Evolutionary conservation across 495 filamentous ascomycete genomes (phyloP), one percentile per base, ranked within the genome.

Genomic region (Penicillium antarcticum): DNA sequence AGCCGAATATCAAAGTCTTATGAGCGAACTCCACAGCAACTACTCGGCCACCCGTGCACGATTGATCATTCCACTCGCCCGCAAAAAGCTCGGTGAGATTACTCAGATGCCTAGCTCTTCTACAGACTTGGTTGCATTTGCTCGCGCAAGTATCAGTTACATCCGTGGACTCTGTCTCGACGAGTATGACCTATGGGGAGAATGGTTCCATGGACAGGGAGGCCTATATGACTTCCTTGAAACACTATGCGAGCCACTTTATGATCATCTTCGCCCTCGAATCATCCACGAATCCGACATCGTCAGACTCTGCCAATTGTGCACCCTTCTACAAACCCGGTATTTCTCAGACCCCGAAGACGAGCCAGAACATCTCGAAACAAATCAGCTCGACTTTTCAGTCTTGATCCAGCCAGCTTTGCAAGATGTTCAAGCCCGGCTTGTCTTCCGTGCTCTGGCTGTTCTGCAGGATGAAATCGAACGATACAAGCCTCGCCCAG

Each of bases 321-420:
- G 90, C 48, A 86, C 85, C 8, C 78, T 92, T 64, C 72, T 96
- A 10, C 89, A 92, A 56, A 88, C 88, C n/a, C 83, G 87, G 36
- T 95, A 95, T 55, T 77, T 92, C 58, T 73, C 86, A 18, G 83
- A 87, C 38, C 78, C 80, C 33, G 87, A 87, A 37, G 91, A 95
- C 40, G 80, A 87, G 39, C 74, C 82, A 12, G 80, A 85, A 56
- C 70, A 66, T 14, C 48, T 69, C 0, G 80, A 82, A 38, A 61
- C 67, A 13, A 75, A 75, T 41, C 79, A 82, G 45, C 73, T 89
- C 14, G 85, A 89, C 61, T 90, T 90, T 53, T 78, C 81, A 8
- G 55, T 71, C 21, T 65, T 90, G 18, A 84, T 89, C 23, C 83
- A 84, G 26, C 81, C 86, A 6, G 84, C 80, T 26, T 71, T 90